phyloP scores from a whole-genome alignment of 805 yeast species.

The Lachancea mirantina region DNA sequence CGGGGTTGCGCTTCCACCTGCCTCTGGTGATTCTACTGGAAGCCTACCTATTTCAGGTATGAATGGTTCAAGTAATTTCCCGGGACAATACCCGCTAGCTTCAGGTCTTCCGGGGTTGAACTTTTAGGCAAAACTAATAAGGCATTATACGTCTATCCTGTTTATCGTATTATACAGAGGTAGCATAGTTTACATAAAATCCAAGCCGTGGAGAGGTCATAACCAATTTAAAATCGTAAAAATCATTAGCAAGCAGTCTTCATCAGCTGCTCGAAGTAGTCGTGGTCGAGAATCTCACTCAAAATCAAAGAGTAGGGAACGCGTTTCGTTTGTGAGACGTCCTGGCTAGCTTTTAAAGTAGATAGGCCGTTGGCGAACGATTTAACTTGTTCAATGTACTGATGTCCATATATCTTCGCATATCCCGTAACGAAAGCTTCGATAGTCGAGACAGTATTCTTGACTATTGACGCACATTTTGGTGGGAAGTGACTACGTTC shows the following conservation, averaged over 20 bases:
- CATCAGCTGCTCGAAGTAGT: conserved; percentile 13
- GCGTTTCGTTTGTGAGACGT: neutral
- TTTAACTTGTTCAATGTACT: conserved; percentile 18
- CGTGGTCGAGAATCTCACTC: conserved; percentile 15
- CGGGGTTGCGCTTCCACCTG: conserved; percentile 30
- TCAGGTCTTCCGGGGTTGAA: conserved; percentile 12
- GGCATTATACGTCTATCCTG: conserved; percentile 1
- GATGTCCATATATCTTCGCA: conserved; percentile 16
- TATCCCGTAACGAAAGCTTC: conserved; percentile 20
- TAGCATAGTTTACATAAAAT: neutral
- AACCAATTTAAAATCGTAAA: neutral
- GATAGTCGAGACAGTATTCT: conserved; percentile 13
- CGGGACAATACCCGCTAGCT: conserved; percentile 4
- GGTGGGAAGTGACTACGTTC: conserved; percentile 14
- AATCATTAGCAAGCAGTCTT: conserved; percentile 1
- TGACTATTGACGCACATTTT: conserved; percentile 12
- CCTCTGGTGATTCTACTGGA: conserved; percentile 7
- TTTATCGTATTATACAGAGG: neutral
- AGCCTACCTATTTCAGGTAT: neutral
- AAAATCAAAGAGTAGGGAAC: conserved; percentile 12
- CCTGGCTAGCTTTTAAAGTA: neutral
- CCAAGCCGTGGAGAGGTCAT: too few species aligned
- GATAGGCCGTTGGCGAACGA: conserved; percentile 12
- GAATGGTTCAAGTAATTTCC: neutral
- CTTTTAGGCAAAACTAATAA: conserved; percentile 4